Percentiles rank a stretch among this genome's conserved stretches.
These are phyloP conservation scores for Salix brachista DNA, from an alignment of 345 rosid species.

Conservation along the genomic window DNA sequence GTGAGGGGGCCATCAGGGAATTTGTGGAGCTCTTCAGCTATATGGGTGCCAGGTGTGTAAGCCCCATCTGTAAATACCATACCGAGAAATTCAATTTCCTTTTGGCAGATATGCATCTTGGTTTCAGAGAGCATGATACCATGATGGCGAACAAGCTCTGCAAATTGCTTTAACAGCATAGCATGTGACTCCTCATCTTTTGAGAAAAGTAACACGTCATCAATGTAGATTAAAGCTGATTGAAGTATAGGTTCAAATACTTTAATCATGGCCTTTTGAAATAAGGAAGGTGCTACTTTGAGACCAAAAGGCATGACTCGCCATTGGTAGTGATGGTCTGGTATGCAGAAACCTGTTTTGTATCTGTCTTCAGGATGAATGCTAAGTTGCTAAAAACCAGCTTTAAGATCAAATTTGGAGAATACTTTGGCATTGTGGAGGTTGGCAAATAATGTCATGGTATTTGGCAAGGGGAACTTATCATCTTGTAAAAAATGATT, in stretches of 20 bases:
- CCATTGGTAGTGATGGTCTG: no score
- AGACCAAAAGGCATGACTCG: not conserved
- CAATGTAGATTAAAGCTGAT: not conserved
- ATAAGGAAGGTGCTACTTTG: not conserved
- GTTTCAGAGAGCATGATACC: not conserved
- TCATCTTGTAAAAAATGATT: not conserved
- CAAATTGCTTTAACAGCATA: not conserved
- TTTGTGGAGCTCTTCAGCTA: not conserved
- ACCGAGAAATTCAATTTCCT: not conserved
- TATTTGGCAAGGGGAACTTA: not conserved
- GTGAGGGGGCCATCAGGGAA: not conserved
- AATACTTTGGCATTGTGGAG: not conserved
- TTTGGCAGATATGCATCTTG: not conserved
- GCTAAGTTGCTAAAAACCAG: not conserved
- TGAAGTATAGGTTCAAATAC: not conserved
- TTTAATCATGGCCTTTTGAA: not conserved
- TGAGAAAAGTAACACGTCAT: not conserved
- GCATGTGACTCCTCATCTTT: not conserved
- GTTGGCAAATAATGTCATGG: not conserved
- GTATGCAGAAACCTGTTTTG: no score
- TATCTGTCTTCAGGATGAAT: no score
- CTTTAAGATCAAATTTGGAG: not conserved
- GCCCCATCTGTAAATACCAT: not conserved
- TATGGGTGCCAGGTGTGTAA: not conserved
- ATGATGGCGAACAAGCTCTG: not conserved